Conservation (phyloP, 2,329 filamentous ascomycete species). For the Penicillium freii region DNA sequence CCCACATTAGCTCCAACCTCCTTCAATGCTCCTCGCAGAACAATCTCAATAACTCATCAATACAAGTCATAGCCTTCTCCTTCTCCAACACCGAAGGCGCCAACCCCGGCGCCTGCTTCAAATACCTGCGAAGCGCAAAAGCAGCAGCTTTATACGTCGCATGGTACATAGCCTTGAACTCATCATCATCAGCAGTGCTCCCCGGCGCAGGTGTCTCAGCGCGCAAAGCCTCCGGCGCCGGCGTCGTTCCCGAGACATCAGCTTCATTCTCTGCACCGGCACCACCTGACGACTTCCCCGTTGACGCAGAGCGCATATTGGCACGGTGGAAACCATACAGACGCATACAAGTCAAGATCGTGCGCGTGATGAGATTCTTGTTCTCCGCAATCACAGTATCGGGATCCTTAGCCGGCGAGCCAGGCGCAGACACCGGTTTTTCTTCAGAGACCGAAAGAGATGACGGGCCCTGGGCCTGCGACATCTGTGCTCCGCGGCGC, state of each 20-base stretch:
- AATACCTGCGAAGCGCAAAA: constrained; percentile 43
- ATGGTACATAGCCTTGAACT: constrained; percentile 47
- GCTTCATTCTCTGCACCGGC: constrained; percentile 10
- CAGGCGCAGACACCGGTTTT: constrained; percentile 17
- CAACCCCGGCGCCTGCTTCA: constrained; percentile 27
- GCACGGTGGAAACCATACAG: constrained; percentile 44
- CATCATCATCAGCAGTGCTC: constrained; percentile 38
- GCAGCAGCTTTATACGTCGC: constrained; percentile 44
- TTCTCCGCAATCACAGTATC: constrained; percentile 38
- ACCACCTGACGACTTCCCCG: constrained; percentile 12
- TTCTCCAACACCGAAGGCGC: constrained; percentile 33
- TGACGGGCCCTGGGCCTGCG: constrained; percentile 12
- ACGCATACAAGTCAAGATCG: constrained; percentile 45
- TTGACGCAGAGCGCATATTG: constrained; percentile 20
- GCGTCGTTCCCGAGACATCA: constrained; percentile 11
- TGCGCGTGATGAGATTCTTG: constrained; percentile 43
- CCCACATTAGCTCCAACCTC: constrained; percentile 2
- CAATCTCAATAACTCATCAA: constrained; percentile 42
- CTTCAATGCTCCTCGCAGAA: constrained; percentile 41
- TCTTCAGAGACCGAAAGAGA: constrained; percentile 15
- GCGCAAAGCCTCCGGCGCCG: constrained; percentile 13
- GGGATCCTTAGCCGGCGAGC: constrained; percentile 26
- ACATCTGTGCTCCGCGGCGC: constrained; percentile 12
- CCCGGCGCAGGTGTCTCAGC: constrained; percentile 22
- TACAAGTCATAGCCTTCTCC: constrained; percentile 41